These are phyloP conservation scores for Vigna radiata DNA, from an alignment of 306 rosid species.

Conservation along the genomic window DNA sequence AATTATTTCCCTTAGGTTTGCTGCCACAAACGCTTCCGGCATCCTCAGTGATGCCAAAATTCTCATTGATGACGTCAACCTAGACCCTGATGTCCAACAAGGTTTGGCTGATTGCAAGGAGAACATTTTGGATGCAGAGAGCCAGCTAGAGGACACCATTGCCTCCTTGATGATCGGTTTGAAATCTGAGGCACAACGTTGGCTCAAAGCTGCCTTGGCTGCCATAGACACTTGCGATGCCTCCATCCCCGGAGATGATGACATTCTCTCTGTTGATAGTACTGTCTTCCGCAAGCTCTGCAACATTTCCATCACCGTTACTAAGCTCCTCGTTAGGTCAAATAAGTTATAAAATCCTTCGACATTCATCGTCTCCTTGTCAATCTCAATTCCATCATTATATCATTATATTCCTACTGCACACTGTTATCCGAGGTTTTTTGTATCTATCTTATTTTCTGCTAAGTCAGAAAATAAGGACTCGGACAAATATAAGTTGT, in stretches of 20 bases:
- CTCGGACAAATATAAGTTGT: no score
- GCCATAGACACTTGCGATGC: not conserved
- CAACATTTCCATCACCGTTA: not conserved
- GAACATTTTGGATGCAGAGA: not conserved
- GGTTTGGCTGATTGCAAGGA: not conserved
- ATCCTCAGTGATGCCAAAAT: not conserved
- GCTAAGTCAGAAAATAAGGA: no score
- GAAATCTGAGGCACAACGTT: not conserved
- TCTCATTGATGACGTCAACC: not conserved
- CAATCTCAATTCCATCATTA: no score
- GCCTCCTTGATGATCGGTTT: not conserved
- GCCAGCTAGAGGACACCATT: not conserved
- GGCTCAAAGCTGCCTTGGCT: not conserved
- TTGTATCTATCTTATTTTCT: no score
- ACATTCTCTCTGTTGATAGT: not conserved
- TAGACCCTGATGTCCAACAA: not conserved
- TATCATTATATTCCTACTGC: no score
- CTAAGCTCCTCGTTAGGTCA: not conserved
- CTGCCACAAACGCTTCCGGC: not conserved
- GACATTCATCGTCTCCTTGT: accelerated
- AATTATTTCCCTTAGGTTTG: not conserved
- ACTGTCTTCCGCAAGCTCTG: not conserved
- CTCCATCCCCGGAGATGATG: not conserved
- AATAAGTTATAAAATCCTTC: no score
- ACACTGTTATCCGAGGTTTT: no score